Evolutionary conservation across 2,329 filamentous ascomycete species (phyloP).

Genomic region (Monosporascus sp.): DNA sequence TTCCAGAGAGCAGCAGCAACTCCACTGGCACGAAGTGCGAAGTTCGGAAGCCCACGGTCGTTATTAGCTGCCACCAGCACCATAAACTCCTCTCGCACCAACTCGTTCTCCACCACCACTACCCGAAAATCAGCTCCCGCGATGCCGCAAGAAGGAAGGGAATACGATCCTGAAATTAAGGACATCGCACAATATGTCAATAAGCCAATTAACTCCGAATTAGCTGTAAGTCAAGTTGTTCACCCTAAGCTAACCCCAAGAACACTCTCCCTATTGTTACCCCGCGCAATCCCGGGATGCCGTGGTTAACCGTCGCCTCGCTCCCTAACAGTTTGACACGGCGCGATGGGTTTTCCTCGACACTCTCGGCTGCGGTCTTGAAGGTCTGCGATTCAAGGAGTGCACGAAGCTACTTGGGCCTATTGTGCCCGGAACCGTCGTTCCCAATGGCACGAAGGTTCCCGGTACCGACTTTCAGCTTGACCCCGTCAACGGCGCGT

Average conservation of each 20-base stretch:
- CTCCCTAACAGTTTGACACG: constrained; percentile 70
- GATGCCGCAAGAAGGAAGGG: constrained; percentile 47
- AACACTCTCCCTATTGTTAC: constrained; percentile 7
- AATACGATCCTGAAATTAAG: constrained; percentile 88
- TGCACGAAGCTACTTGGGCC: constrained; percentile 94
- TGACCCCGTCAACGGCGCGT: constrained; percentile 91
- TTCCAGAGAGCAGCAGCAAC: constrained; percentile 1
- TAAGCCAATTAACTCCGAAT: constrained; percentile 82
- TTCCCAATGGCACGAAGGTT: constrained; percentile 88
- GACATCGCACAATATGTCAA: constrained; percentile 95
- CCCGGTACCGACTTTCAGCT: constrained; percentile 91
- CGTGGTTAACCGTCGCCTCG: constrained; percentile 22
- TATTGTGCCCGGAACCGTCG: constrained; percentile 80
- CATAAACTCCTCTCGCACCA: constrained; percentile 29
- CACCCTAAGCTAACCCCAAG: no score
- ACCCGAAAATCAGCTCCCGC: constrained; percentile 44
- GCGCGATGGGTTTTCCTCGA: constrained; percentile 96
- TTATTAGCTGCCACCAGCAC: constrained; percentile 9
- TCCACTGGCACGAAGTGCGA: constrained; percentile 21
- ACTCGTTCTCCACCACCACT: constrained; percentile 46
- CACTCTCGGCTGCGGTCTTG: constrained; percentile 92
- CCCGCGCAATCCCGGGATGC: constrained; percentile 5
- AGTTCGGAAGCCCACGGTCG: constrained; percentile 17
- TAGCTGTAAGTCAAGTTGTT: constrained; percentile 66
- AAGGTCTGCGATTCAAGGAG: constrained; percentile 92